These are phyloP conservation scores for Podaxis carcinomalis DNA, from an alignment of 768 basidiomycete genomes.

Conservation along the genomic window DNA sequence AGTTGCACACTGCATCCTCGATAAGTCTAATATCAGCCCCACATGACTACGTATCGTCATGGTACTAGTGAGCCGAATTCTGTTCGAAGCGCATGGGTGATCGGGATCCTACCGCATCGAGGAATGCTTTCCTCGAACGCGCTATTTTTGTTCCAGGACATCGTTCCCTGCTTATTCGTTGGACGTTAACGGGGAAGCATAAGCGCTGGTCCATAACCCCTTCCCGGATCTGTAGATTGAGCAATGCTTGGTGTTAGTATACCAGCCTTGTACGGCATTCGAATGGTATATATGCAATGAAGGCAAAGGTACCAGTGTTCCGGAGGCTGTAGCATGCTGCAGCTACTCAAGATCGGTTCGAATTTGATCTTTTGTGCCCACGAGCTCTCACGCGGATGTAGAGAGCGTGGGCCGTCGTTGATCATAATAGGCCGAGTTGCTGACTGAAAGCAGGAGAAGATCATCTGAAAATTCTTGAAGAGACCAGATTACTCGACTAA, in stretches of 20 bases:
- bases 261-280: background rate
- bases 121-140: background rate
- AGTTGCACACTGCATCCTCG: background rate
- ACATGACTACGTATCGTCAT: background rate
- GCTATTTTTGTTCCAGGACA: background rate
- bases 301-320: too few species aligned
- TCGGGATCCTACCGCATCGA: background rate
- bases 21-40: background rate
- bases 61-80: background rate
- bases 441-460: too few species aligned
- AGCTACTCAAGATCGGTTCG: too few species aligned
- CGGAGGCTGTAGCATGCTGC: too few species aligned
- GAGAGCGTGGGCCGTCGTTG: too few species aligned
- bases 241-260: background rate
- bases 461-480: background rate
- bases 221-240: background rate
- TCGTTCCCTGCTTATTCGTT: background rate
- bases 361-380: too few species aligned
- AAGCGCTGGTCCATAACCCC: background rate
- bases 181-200: background rate
- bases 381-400: too few species aligned
- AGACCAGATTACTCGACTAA: background rate
- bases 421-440: too few species aligned
- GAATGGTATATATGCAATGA: too few species aligned
- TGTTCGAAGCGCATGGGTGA: background rate